Conservation (phyloP, 352 stramenopile species). For the Pythium oligandrum region DNA sequence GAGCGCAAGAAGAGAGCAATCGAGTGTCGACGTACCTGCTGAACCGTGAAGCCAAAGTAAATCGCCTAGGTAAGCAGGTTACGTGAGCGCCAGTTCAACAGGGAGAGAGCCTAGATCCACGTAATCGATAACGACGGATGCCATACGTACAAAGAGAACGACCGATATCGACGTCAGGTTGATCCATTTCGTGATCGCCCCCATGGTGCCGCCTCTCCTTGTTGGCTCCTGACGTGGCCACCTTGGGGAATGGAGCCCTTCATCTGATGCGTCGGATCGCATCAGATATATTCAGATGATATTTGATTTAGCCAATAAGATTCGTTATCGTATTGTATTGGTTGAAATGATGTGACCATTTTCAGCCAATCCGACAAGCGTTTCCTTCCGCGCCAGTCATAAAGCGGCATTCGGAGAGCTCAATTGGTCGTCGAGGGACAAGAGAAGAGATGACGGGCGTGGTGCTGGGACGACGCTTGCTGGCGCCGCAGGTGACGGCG, state of each 20-base stretch:
- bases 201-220: slow-evolving; percentile 14
- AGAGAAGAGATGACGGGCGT: slow-evolving; percentile 20
- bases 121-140: neutral
- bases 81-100: neutral
- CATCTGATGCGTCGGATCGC: too few relatives aligned
- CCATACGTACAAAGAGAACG: slow-evolving; percentile 43
- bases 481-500: slow-evolving; percentile 22
- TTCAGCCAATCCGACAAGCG: slow-evolving; percentile 11
- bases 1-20: slow-evolving; percentile 1
- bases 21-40: slow-evolving; percentile 28
- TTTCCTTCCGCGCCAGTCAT: slow-evolving; percentile 18
- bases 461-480: slow-evolving; percentile 48
- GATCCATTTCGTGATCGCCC: slow-evolving; percentile 29
- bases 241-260: too few relatives aligned
- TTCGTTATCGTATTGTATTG: slow-evolving; percentile 15
- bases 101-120: slow-evolving; percentile 1
- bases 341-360: slow-evolving; percentile 3
- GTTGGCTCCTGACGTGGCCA: slow-evolving; percentile 7
- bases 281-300: too few relatives aligned
- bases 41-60: slow-evolving; percentile 54
- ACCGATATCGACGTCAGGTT: slow-evolving; percentile 60
- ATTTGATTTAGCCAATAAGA: neutral
- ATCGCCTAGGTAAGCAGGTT: slow-evolving; percentile 22
- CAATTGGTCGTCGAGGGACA: too few relatives aligned
- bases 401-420: neutral